Evolutionary conservation across 306 rosid species (phyloP).

Genomic region (Trifolium pratense): DNA sequence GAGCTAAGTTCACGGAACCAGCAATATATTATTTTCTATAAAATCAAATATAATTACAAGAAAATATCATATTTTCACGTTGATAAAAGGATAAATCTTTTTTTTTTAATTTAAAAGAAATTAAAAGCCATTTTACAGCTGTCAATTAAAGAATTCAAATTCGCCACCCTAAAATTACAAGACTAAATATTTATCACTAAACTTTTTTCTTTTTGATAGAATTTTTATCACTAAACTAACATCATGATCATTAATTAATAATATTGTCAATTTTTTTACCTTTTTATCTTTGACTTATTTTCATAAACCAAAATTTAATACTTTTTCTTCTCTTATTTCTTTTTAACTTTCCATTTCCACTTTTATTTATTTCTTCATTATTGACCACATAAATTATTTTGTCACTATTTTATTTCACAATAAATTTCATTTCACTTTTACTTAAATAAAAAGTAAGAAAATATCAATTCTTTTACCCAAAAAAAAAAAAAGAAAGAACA

Average conservation of each 20-base stretch:
- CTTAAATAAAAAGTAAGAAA: neutral
- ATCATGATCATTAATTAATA: neutral
- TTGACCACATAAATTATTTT: neutral
- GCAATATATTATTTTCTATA: too few species aligned
- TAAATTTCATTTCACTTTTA: neutral
- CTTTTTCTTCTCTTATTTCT: neutral
- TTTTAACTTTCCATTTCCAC: neutral
- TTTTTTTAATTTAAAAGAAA: too few species aligned
- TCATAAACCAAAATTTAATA: neutral
- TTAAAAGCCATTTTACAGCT: too few species aligned
- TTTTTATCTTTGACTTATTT: neutral
- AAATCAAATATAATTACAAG: too few species aligned
- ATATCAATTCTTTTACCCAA: neutral
- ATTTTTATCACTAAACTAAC: too few species aligned
- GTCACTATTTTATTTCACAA: neutral
- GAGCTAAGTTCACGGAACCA: too few species aligned
- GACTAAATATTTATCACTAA: too few species aligned
- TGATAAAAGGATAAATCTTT: too few species aligned
- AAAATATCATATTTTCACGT: too few species aligned
- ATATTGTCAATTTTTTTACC: neutral
- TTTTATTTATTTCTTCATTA: neutral
- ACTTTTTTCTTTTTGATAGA: too few species aligned
- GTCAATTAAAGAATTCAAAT: too few species aligned
- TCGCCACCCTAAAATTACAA: too few species aligned
- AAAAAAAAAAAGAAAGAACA: neutral